These are phyloP conservation scores for Polytolypa hystricis DNA, from an alignment of 2,329 filamentous ascomycete genomes.

Conservation along the genomic window DNA sequence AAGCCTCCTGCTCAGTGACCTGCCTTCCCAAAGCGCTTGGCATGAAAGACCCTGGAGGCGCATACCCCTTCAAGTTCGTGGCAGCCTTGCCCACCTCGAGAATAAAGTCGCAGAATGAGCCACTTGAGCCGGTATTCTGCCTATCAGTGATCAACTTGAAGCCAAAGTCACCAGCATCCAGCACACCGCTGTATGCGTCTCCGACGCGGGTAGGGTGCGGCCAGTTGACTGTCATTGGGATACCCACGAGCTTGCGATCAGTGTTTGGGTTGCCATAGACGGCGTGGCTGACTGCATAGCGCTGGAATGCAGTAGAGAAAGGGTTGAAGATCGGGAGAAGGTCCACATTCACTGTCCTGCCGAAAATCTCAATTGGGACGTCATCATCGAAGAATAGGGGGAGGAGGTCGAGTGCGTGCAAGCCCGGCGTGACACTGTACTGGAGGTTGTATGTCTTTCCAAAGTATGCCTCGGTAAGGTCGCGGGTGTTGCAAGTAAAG, in stretches of 20 bases:
- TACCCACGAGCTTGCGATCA: constrained; percentile 10
- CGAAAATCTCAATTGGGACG: constrained; percentile 19
- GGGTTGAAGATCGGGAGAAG: constrained; percentile 25
- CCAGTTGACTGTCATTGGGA: constrained; percentile 28
- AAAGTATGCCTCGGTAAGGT: constrained; percentile 28
- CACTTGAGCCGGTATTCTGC: not conserved
- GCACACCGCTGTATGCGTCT: constrained; percentile 20
- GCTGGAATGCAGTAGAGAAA: constrained; percentile 27
- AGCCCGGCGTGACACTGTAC: constrained; percentile 31
- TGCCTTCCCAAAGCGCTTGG: not conserved
- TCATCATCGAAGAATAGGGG: constrained; percentile 30
- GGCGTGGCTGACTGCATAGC: constrained; percentile 32
- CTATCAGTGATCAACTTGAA: not conserved
- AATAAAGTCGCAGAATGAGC: not conserved
- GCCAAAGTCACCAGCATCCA: constrained; percentile 8
- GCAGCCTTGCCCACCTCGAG: not conserved
- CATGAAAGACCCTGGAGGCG: not conserved
- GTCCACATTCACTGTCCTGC: constrained; percentile 3
- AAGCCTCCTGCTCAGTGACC: constrained; percentile 2
- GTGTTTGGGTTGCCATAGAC: constrained; percentile 32
- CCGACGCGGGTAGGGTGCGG: constrained; percentile 18
- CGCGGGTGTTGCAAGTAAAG: constrained; percentile 20
- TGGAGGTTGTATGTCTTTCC: constrained; percentile 31
- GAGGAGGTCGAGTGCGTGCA: constrained; percentile 32
- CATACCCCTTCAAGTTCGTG: constrained; percentile 1